These are phyloP conservation scores for Mycena olivaceomarginata DNA, from an alignment of 768 basidiomycete genomes.

Conservation along the genomic window DNA sequence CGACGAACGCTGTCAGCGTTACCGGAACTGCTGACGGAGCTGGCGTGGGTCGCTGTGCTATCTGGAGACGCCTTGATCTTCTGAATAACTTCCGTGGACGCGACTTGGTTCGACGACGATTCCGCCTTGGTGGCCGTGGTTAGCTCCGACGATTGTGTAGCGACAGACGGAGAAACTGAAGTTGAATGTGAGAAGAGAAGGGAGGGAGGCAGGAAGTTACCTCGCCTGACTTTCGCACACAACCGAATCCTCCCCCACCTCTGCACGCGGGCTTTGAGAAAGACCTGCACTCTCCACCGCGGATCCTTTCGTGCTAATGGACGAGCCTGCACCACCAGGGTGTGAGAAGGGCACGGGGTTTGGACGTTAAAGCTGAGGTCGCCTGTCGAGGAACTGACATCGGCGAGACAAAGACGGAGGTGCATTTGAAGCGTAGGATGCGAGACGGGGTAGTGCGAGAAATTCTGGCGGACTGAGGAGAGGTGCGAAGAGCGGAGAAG, in stretches of 20 bases:
- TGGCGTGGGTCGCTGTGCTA: neutral
- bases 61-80: neutral
- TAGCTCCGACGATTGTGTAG: no score
- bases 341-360: slow-evolving; percentile 14
- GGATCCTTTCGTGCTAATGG: neutral
- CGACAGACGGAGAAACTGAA: no score
- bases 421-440: neutral
- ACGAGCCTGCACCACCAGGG: slow-evolving; percentile 4
- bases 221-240: no score
- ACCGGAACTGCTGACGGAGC: neutral
- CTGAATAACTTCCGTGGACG: no score
- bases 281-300: no score
- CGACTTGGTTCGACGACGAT: no score
- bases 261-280: no score
- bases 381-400: neutral
- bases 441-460: neutral
- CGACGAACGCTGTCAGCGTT: neutral
- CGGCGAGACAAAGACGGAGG: neutral
- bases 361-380: neutral
- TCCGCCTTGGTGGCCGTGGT: no score
- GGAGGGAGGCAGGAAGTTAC: no score
- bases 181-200: no score
- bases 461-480: no score
- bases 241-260: no score
- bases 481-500: neutral